Percentiles rank a stretch among this genome's conserved stretches.
Conservation (phyloP, 257 asterid species). For the Striga asiatica region DNA sequence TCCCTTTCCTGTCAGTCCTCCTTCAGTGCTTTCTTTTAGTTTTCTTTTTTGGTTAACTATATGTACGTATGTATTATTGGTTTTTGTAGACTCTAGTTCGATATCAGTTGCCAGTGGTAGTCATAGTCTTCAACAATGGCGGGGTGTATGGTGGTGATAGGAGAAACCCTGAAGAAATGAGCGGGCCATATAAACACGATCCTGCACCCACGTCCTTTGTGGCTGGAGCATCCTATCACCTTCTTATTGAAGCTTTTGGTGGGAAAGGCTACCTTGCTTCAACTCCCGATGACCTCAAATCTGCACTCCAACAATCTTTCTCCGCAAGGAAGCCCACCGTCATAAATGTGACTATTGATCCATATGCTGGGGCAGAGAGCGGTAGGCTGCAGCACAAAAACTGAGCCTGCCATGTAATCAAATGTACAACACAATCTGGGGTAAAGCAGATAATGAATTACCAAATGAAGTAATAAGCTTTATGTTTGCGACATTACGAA, state of each 20-base stretch:
- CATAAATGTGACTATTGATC: slow-evolving; percentile 71
- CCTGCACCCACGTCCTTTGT: slow-evolving; percentile 94
- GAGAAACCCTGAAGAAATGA: slow-evolving; percentile 70
- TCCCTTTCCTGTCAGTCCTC: too few relatives aligned
- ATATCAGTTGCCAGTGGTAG: slow-evolving; percentile 83
- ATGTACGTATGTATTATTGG: too few relatives aligned
- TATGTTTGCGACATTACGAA: too few relatives aligned
- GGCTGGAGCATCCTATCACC: slow-evolving; percentile 77
- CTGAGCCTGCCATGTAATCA: slow-evolving; percentile 21
- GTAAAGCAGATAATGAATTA: too few relatives aligned
- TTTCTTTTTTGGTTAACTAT: too few relatives aligned
- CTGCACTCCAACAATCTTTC: slow-evolving; percentile 65
- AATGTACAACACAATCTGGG: too few relatives aligned
- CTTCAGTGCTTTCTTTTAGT: too few relatives aligned
- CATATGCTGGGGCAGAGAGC: slow-evolving; percentile 87
- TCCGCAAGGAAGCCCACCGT: slow-evolving; percentile 66
- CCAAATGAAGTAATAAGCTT: too few relatives aligned
- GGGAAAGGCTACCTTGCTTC: slow-evolving; percentile 76
- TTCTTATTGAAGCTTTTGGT: slow-evolving; percentile 70
- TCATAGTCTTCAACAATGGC: slow-evolving; percentile 82
- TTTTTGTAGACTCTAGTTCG: slow-evolving; percentile 58
- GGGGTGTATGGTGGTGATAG: slow-evolving; percentile 93
- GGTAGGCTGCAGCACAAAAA: slow-evolving; percentile 89
- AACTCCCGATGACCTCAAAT: slow-evolving; percentile 72
- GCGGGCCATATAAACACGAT: slow-evolving; percentile 77